Conservation (phyloP, 352 stramenopile genomes). For the Globisporangium perplexum region DNA sequence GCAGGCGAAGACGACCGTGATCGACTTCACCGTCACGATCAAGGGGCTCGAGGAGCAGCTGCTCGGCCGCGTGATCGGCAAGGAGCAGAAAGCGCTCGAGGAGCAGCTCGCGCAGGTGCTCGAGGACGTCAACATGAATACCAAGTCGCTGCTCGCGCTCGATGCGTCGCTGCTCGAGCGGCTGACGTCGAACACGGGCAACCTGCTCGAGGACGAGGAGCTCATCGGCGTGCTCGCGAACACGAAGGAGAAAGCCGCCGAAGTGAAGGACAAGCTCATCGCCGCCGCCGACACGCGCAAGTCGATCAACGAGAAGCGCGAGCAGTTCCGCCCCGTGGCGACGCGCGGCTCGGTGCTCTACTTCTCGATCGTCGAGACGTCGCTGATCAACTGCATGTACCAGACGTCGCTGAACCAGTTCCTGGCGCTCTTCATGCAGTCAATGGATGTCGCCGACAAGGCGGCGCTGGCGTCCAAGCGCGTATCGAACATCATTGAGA, state of each 20-base stretch:
- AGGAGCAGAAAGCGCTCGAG: conserved; percentile 97
- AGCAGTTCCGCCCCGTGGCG: conserved; percentile 97
- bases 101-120: conserved; percentile 98
- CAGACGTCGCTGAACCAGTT: conserved; percentile 98
- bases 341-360: conserved; percentile 97
- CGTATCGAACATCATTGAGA: conserved; percentile 98
- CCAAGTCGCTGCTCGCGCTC: conserved; percentile 94
- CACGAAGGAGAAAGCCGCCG: conserved; percentile 97
- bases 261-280: conserved; percentile 97
- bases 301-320: conserved; percentile 97
- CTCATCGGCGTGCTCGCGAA: conserved; percentile 97
- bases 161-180: conserved; percentile 95
- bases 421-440: conserved; percentile 96
- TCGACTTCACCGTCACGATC: conserved; percentile 98
- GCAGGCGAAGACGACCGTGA: conserved; percentile 97
- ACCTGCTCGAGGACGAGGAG: conserved; percentile 98
- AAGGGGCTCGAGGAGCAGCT: conserved; percentile 97
- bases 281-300: conserved; percentile 95
- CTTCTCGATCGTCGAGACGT: conserved; percentile 98
- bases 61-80: conserved; percentile 95
- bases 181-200: conserved; percentile 96
- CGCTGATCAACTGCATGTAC: conserved; percentile 99
- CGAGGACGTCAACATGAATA: conserved; percentile 98
- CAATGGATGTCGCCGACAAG: conserved; percentile 97
- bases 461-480: conserved; percentile 96